Evolutionary conservation across 345 rosid species (phyloP).

Genomic region (Salix caprea): DNA sequence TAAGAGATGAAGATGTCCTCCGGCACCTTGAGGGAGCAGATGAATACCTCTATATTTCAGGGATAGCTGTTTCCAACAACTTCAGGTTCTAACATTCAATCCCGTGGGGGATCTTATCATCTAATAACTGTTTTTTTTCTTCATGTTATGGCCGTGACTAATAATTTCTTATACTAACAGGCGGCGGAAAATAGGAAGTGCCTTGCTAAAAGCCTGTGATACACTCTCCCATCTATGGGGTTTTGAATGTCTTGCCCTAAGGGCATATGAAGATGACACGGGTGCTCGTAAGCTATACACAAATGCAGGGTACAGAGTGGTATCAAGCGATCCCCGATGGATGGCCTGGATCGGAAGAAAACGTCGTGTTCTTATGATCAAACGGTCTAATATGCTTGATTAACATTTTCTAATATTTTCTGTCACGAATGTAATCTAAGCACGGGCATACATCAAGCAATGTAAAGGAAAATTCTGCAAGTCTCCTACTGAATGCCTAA

Average conservation of each 20-base stretch:
- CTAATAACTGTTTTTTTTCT: not conserved
- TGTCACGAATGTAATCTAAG: not conserved
- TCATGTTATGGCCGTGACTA: not conserved
- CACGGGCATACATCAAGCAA: not conserved
- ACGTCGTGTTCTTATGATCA: constrained; percentile 69
- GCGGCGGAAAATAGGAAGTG: constrained; percentile 67
- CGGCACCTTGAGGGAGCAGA: constrained; percentile 47
- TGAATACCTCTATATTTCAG: constrained; percentile 81
- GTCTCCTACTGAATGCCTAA: not conserved
- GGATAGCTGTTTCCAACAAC: constrained; percentile 61
- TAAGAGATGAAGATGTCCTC: constrained; percentile 52
- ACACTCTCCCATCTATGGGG: constrained; percentile 56
- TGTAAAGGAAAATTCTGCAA: not conserved
- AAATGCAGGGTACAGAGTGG: constrained; percentile 66
- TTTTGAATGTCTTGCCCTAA: constrained; percentile 53
- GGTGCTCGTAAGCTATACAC: constrained; percentile 63
- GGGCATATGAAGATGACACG: constrained; percentile 74
- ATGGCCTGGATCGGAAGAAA: constrained; percentile 66
- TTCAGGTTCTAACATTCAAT: constrained; percentile 40
- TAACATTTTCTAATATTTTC: not conserved
- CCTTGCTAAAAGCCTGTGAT: constrained; percentile 70
- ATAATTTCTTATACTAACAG: constrained; percentile 24
- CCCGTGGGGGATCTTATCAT: not conserved
- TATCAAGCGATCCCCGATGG: constrained; percentile 62
- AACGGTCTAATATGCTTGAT: constrained; percentile 17